Percentiles rank a stretch among this genome's conserved stretches.
Conservation (phyloP, 495 filamentous ascomycete genomes). For the Elasticomyces elasticus region DNA sequence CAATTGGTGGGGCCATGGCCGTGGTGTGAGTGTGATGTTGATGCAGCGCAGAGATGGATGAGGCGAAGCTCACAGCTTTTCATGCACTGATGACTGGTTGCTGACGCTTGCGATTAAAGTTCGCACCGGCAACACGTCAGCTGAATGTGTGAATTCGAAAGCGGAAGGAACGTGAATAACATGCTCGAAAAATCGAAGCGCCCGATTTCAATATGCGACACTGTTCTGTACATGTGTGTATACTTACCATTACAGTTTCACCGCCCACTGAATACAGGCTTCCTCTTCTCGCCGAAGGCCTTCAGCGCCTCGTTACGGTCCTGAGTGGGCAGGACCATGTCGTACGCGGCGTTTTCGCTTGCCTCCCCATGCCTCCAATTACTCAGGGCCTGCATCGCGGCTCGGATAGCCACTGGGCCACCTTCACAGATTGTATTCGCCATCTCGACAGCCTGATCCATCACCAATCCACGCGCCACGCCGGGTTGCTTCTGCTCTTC, state of each 20-base stretch:
- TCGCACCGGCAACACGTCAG: background rate
- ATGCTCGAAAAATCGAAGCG: too few relatives aligned
- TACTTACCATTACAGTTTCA: background rate
- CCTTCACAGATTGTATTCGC: slow-evolving; percentile 78
- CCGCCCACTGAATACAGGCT: slow-evolving; percentile 64
- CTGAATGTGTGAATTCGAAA: too few relatives aligned
- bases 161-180: background rate
- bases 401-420: slow-evolving; percentile 66
- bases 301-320: slow-evolving; percentile 77
- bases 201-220: background rate
- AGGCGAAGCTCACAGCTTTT: background rate
- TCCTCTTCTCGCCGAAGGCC: slow-evolving; percentile 87
- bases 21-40: background rate
- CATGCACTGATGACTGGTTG: background rate
- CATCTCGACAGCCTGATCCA: slow-evolving; percentile 65
- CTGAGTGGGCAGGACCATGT: slow-evolving; percentile 65
- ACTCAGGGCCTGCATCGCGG: slow-evolving; percentile 60
- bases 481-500: slow-evolving; percentile 35
- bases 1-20: background rate
- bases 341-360: slow-evolving; percentile 69
- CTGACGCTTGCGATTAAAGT: background rate
- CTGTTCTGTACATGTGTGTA: background rate
- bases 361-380: slow-evolving; percentile 49
- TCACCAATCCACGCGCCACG: slow-evolving; percentile 51
- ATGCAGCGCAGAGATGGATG: background rate